Base-by-base conservation (phyloP, 2,329 filamentous ascomycete genomes). In the Didymella lethalis region DNA sequence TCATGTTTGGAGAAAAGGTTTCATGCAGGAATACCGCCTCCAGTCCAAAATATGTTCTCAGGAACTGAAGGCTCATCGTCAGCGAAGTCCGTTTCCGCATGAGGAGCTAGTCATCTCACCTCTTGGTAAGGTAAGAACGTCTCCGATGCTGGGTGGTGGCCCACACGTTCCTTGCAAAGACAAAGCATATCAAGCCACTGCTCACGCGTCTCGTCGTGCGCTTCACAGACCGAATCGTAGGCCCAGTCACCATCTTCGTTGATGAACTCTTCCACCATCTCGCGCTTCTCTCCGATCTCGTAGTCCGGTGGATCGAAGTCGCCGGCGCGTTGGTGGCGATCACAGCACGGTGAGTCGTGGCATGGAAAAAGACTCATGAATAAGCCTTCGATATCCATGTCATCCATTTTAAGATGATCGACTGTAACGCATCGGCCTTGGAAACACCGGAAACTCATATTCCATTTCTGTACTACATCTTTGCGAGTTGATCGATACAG, bases 391-490 rank as follows among this genome's bases (percentile, higher is more conserved):
- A 43, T 43, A 12, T 43, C 40, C 14, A n/a, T 11, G 2, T 26
- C 40, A 1, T 14, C 20, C 23, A 43, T 14, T 12, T 5, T 0
- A 7, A 43, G 11, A 26, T 43, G 40, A 11, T 43, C 10, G 12
- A 16, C 12, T 34, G 32, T 16, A 4, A 16, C 14, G 40, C 40
- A 43, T 26, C 18, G 31, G 6, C 43, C 29, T n/a, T 62, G 47
- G n/a, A 58, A 62, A 12, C 55, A 58, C 14, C 8, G 3, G 20
- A 40, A 52, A 7, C 49, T 5, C 4, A 11, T 1, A 1, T 40
- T 26, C 55, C 59, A 62, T 43, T 14, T 34, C 32, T 26, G 16
- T 5, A 4, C 7, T 5, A 26, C 7, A 2, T 4, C n/a, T 11
- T 25, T 14, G 20, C 8, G 10, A 16, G 10, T 26, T 25, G 23